Evolutionary conservation across 176 grass and related monocot genomes (phyloP), one percentile per base, ranked within the genome.

Genomic region (Oryza glaberrima): DNA sequence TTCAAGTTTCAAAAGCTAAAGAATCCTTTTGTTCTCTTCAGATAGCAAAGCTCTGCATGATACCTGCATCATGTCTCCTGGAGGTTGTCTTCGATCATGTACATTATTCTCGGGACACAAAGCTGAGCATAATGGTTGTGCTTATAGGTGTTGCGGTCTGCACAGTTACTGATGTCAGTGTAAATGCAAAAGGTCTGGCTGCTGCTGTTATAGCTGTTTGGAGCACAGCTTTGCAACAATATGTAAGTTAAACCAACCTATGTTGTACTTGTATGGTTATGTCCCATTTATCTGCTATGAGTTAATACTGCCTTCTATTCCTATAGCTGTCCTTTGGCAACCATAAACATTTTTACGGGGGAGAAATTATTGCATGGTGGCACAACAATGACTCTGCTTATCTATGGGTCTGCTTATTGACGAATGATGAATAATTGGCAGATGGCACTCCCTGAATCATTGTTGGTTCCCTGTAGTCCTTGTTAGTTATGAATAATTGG

Each of bases 31-130:
- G 0, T 63, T 63, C 32, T 65, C 63, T 80, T 65, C 89, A 98
- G 96, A 95, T 98, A 81, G 91, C 96, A 61, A 98, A 98, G 80
- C 75, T 98, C 36, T 94, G 93, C 78, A 98, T 95, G 93, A 98
- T 98, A 88, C 96, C 96, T 38, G 96, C 91, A n/a, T 98, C 93
- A 81, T 98, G 96, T 77, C 93, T 98, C 89, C 87, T 98, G 56
- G 96, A 95, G 76, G 91, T 95, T 82, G 86, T 90, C 65, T 98
- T 98, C 60, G 96, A 98, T 77, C 91, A 93, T 47, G 89, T 98
- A 20, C 93, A 82, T 73, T 98, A 98, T 69, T 95, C 93, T 11
- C 71, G 74, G 72, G 83, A 91, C 73, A 98, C 96, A 67, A 98
- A 95, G 70, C 83, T 98, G 65, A 98, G 96, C 88, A 98, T 98